Conservation (phyloP, 192 early-diverging fungal genomes). For the Chytriomyces confervae region DNA sequence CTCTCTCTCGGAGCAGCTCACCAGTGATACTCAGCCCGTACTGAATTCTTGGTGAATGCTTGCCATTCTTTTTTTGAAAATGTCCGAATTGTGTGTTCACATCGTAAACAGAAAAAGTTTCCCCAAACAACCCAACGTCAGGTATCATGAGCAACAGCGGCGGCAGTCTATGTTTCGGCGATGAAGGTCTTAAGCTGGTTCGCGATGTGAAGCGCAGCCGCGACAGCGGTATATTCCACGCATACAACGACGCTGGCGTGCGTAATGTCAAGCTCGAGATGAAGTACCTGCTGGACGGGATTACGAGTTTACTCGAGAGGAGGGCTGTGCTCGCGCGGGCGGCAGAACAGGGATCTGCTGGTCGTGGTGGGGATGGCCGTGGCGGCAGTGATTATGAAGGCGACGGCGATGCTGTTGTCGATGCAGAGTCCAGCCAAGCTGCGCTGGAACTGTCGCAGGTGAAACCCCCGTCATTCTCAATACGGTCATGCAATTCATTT, state of each 20-base stretch:
- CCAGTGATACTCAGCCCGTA: no score
- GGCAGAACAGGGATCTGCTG: neutral
- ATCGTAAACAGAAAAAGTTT: no score
- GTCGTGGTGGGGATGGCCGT: neutral
- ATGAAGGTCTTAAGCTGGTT: constrained; percentile 78
- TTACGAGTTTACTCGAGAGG: neutral
- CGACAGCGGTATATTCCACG: constrained; percentile 60
- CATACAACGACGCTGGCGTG: constrained; percentile 81
- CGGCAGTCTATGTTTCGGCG: constrained; percentile 49
- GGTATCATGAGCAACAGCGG: neutral
- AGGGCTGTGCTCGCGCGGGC: neutral
- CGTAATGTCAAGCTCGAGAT: constrained; percentile 81
- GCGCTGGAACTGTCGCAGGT: neutral
- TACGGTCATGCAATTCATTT: neutral
- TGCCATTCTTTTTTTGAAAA: no score
- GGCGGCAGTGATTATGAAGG: neutral
- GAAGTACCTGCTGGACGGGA: constrained; percentile 40
- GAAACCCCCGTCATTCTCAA: neutral
- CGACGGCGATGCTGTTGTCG: constrained; percentile 11
- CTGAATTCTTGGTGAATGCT: no score
- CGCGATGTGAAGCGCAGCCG: constrained; percentile 79
- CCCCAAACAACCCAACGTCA: no score
- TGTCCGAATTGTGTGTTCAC: no score
- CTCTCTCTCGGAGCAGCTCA: no score
- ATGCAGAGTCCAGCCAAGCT: neutral